Conservation (phyloP, 1,284 basidiomycete genomes). For the Trametes polyzona region DNA sequence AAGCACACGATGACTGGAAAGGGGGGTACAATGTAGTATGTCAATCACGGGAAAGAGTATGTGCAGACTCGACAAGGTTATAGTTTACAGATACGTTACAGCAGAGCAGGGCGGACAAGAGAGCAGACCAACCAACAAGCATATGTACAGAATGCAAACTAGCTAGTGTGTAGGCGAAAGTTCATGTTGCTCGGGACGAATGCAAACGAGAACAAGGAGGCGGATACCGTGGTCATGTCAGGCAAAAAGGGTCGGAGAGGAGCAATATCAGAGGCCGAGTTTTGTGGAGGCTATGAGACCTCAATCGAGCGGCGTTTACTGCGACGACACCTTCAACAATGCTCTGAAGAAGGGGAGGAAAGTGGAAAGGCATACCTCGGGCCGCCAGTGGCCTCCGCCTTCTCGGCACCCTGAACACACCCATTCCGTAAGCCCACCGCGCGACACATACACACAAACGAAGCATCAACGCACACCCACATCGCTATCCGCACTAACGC, state of each 20-base stretch:
- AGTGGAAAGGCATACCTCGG: not conserved
- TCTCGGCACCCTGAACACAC: not conserved
- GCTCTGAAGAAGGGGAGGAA: not conserved
- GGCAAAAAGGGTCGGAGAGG: too few relatives aligned
- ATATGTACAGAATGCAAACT: constrained; percentile 1
- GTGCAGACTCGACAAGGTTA: too few relatives aligned
- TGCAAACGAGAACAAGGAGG: not conserved
- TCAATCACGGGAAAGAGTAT: too few relatives aligned
- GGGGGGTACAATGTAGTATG: too few relatives aligned
- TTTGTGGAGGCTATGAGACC: not conserved
- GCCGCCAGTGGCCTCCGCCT: not conserved
- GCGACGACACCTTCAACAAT: not conserved
- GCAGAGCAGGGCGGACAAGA: too few relatives aligned
- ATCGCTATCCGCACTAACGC: not conserved
- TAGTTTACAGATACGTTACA: not conserved
- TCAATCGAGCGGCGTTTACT: not conserved
- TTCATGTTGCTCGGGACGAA: not conserved
- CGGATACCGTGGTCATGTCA: too few relatives aligned
- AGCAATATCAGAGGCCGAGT: not conserved
- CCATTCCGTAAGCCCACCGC: too few relatives aligned
- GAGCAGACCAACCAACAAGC: not conserved
- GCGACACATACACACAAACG: not conserved
- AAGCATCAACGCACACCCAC: not conserved
- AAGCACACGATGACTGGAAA: too few relatives aligned
- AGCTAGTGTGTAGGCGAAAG: not conserved